Base-by-base conservation (phyloP, 108 stramenopile species). In the Pseudonitzschia multiseries region DNA sequence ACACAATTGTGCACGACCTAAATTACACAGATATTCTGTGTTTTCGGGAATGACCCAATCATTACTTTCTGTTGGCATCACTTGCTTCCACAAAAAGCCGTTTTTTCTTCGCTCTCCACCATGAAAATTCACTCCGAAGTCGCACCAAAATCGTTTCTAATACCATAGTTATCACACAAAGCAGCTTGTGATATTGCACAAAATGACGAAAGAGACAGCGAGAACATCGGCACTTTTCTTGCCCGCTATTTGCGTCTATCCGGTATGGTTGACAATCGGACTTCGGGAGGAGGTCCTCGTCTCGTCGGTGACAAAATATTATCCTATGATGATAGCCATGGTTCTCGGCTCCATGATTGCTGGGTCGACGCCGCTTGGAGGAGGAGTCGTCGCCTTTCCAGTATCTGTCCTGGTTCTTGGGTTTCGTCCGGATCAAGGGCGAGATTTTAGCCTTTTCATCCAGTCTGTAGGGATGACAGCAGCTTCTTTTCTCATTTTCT, bases 361-460 rank as follows among this genome's bases (percentile, higher is more conserved):
- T 26, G 54, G 54, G 2, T 33, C 74, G 13, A 59, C 68, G 33
- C 18, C 66, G 68, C 46, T 66, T 65, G 32, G 74, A 52, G 43
- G 54, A 56, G 54, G 54, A 56, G 69, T 70, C 20, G 75, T 76
- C 50, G 75, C 68, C 57, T 76, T 76, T 70, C 75, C 75, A 24
- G 59, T 76, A 17, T 43, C 44, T 33, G 69, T 70, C 5, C 69
- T 76, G 14, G 56, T 70, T 13, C 57, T 76, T 29, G 57, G 57
- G n/a, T 57, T 76, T 32, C 6, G 24, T 27, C 69, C 75, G 21
- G 57, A 12, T n/a, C 69, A 70, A 44, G 75, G 69, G 0, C 29
- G 75, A 26, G 75, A 76, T 59, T 76, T 76, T 51, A 59, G 56
- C 8, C 50, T 70, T 20, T 18, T 70, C 54, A 70, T 76, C 17